A percentile compares a stretch with the other conserved stretches of the same genome.
phyloP scores from a whole-genome alignment of 371 early-diverging fungal genomes.

The Vairimorpha apis region DNA sequence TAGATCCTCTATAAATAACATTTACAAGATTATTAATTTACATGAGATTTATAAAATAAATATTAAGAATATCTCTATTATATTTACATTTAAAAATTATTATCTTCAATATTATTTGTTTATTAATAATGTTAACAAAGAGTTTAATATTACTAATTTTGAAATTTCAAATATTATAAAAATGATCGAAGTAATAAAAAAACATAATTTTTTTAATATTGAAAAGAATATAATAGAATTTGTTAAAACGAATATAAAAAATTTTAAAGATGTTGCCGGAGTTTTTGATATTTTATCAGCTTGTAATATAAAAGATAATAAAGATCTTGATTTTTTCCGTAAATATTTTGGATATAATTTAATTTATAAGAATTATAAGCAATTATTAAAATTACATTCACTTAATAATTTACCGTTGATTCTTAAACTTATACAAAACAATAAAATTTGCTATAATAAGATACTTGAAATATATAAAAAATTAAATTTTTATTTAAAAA shows the following conservation, averaged over 20 bases:
- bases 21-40: not conserved
- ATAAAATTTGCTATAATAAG: conserved; percentile 46
- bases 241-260: not conserved
- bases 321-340: conserved; percentile 41
- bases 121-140: not conserved
- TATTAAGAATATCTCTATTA: not conserved
- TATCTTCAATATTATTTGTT: not conserved
- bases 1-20: not conserved
- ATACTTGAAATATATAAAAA: conserved; percentile 35
- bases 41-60: not conserved
- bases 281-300: not conserved
- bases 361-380: conserved; percentile 50
- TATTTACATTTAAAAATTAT: not conserved
- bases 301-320: not conserved
- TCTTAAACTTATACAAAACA: conserved; percentile 47
- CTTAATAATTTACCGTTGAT: conserved; percentile 15
- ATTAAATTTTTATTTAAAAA: conserved; percentile 41
- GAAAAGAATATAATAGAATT: not conserved
- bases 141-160: not conserved
- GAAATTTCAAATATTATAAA: not conserved
- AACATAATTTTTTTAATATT: not conserved
- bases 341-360: conserved; percentile 48
- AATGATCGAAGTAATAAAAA: not conserved
- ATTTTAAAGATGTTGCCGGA: not conserved
- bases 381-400: conserved; percentile 33